Evolutionary conservation across 2,329 filamentous ascomycete genomes (phyloP).

Genomic region (Colletotrichum musicola): DNA sequence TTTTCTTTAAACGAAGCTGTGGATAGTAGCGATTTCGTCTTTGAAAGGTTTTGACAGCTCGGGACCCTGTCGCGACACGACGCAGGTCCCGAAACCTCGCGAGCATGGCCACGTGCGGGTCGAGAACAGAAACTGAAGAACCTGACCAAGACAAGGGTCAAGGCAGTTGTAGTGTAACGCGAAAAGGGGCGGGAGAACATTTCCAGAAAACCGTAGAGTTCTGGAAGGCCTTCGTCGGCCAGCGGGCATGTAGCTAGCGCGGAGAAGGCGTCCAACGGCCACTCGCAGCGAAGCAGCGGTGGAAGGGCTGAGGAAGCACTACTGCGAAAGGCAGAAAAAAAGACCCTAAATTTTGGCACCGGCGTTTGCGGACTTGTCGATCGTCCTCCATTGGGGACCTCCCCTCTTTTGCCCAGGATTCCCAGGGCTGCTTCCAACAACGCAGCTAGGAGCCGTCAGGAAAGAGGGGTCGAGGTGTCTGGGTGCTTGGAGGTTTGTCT

Average conservation of each 20-base stretch:
- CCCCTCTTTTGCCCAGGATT: slow-evolving; percentile 5
- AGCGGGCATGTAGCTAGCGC: slow-evolving; percentile 2
- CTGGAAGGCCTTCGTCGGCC: background rate
- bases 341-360: slow-evolving; percentile 7
- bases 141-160: background rate
- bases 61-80: slow-evolving; percentile 30
- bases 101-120: background rate
- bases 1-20: background rate
- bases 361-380: slow-evolving; percentile 33
- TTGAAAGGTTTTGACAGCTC: slow-evolving; percentile 21
- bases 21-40: background rate
- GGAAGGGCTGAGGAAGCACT: slow-evolving; percentile 16
- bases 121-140: background rate
- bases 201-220: slow-evolving; percentile 26
- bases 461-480: background rate
- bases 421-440: slow-evolving; percentile 15
- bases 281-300: background rate
- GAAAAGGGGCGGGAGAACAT: slow-evolving; percentile 24
- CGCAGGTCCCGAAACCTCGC: slow-evolving; percentile 9
- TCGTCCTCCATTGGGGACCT: slow-evolving; percentile 15
- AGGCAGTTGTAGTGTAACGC: background rate
- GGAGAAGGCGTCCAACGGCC: background rate
- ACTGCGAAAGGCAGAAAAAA: background rate
- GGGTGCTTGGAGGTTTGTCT: background rate
- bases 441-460: background rate